Conservation (phyloP, 176 grass and related monocot genomes). For the Eremochloa ophiuroides region DNA sequence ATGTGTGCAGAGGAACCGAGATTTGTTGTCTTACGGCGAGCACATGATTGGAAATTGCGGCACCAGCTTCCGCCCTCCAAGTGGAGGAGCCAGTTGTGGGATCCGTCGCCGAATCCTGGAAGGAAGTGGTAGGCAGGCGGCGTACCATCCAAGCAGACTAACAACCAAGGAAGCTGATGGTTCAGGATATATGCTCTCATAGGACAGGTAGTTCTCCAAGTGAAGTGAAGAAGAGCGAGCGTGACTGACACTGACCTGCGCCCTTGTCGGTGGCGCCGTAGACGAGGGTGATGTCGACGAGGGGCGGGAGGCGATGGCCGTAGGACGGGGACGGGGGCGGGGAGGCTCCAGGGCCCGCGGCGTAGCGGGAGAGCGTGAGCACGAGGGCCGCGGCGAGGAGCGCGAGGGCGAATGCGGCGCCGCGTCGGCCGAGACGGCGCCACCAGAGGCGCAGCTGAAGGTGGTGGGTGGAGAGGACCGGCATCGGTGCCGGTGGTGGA, state of each 20-base stretch:
- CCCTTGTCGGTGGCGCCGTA: constrained; percentile 10
- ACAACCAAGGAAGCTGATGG: neutral
- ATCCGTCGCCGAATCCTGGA: constrained; percentile 54
- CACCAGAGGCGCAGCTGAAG: neutral
- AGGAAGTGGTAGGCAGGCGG: constrained; percentile 62
- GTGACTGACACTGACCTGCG: constrained; percentile 2
- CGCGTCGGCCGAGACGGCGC: constrained; percentile 21
- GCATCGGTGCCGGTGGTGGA: constrained; percentile 30
- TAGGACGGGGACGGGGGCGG: neutral
- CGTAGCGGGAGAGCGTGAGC: constrained; percentile 5
- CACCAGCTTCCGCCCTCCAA: constrained; percentile 88
- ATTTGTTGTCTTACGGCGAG: constrained; percentile 34
- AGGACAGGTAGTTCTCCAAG: too few relatives aligned
- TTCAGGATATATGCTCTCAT: too few relatives aligned
- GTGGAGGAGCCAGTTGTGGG: constrained; percentile 63
- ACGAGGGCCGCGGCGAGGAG: constrained; percentile 23
- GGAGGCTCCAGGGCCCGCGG: neutral
- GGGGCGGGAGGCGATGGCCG: constrained; percentile 37
- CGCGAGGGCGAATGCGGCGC: neutral
- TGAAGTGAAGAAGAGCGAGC: too few relatives aligned
- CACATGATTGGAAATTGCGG: constrained; percentile 31
- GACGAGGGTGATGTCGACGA: constrained; percentile 43
- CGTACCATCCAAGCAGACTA: constrained; percentile 63
- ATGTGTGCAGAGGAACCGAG: constrained; percentile 67
- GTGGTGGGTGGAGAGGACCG: neutral